Evolutionary conservation across 2,329 filamentous ascomycete species (phyloP).

Genomic region (Monosporascus sp.): DNA sequence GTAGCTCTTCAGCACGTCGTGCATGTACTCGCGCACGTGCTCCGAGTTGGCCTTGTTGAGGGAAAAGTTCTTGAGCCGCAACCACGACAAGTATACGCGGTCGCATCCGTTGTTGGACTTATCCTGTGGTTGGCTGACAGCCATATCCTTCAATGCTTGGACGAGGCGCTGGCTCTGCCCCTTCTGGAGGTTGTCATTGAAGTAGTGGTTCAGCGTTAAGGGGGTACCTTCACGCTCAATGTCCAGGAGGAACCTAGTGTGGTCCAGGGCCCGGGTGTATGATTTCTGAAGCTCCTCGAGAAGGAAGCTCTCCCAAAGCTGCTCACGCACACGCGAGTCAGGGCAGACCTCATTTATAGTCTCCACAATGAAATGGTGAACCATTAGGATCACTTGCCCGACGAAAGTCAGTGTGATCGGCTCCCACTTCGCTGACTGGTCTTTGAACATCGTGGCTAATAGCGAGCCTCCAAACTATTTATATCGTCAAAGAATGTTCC

Average conservation of each 20-base stretch:
- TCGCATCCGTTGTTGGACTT: slow-evolving; percentile 6
- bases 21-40: slow-evolving; percentile 44
- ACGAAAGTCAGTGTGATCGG: slow-evolving; percentile 38
- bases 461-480: slow-evolving; percentile 19
- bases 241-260: slow-evolving; percentile 39
- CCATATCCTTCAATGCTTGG: slow-evolving; percentile 6
- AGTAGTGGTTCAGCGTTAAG: slow-evolving; percentile 45
- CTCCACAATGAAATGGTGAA: slow-evolving; percentile 39
- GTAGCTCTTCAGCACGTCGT: slow-evolving; percentile 55
- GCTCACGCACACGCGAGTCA: slow-evolving; percentile 33
- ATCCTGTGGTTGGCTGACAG: slow-evolving; percentile 12
- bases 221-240: slow-evolving; percentile 41
- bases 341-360: slow-evolving; percentile 34
- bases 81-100: slow-evolving; percentile 16
- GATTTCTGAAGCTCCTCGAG: slow-evolving; percentile 34
- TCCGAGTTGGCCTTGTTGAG: slow-evolving; percentile 24
- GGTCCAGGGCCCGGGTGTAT: slow-evolving; percentile 38
- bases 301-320: slow-evolving; percentile 32
- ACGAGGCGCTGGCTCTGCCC: slow-evolving; percentile 17
- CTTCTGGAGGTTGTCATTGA: slow-evolving; percentile 31
- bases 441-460: slow-evolving; percentile 36
- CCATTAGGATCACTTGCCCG: slow-evolving; percentile 33
- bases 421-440: slow-evolving; percentile 44
- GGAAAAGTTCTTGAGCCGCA: slow-evolving; percentile 13
- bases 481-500: neutral